These are phyloP conservation scores for Eimeria falciformis DNA, from an alignment of 169 alveolate species.

Conservation along the genomic window DNA sequence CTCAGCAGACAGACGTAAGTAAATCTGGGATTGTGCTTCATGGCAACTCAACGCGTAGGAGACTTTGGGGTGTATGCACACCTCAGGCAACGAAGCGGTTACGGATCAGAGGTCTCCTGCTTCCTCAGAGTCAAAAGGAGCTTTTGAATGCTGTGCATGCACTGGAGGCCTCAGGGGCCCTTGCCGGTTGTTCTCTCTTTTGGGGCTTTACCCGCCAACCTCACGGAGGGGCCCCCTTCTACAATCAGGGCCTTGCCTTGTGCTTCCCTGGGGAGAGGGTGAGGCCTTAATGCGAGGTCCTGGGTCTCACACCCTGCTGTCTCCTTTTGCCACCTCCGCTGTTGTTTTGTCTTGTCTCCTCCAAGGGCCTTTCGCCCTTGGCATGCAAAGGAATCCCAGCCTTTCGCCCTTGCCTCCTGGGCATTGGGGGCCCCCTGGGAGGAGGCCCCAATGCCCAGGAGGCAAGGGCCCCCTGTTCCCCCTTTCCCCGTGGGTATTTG, in stretches of 20 bases:
- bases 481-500: no score
- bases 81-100: constrained; percentile 32
- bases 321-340: no score
- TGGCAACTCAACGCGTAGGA: no score
- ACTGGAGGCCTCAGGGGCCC: background rate
- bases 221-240: constrained; percentile 33
- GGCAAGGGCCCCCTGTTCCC: no score
- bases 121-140: constrained; percentile 31
- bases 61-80: constrained; percentile 17
- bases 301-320: background rate
- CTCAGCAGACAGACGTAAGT: no score
- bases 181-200: background rate
- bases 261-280: constrained; percentile 42
- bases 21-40: no score
- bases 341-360: no score
- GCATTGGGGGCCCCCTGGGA: no score
- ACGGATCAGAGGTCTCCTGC: constrained; percentile 22
- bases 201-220: background rate
- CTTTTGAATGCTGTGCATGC: constrained; percentile 1
- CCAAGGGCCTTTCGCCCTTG: no score
- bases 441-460: no score
- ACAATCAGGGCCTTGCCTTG: constrained; percentile 14
- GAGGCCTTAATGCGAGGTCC: background rate
- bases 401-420: no score
- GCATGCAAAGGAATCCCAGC: no score